Percentiles rank a stretch among this genome's conserved stretches.
These are phyloP conservation scores for Trichoderma asperellum DNA, from an alignment of 2,329 filamentous ascomycete species.

Conservation along the genomic window DNA sequence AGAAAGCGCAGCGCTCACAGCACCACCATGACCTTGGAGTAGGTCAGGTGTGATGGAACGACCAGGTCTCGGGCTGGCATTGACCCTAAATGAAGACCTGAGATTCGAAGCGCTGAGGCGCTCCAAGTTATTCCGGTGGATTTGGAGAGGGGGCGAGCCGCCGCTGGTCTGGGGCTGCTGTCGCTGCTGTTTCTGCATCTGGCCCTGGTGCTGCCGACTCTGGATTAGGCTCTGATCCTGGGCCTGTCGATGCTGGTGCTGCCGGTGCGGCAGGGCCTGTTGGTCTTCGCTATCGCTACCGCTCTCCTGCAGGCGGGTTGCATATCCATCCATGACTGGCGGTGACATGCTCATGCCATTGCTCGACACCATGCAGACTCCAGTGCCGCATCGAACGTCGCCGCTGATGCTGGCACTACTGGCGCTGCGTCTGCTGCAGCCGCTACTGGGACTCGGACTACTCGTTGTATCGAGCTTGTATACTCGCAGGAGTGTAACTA, in stretches of 20 bases:
- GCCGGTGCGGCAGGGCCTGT: constrained; percentile 42
- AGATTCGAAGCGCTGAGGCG: constrained; percentile 43
- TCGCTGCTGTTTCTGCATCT: constrained; percentile 27
- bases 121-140: constrained; percentile 41
- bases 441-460: neutral
- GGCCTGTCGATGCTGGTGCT: constrained; percentile 37
- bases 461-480: neutral
- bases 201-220: constrained; percentile 29
- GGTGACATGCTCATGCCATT: constrained; percentile 52
- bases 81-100: constrained; percentile 42
- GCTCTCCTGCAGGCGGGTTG: constrained; percentile 42
- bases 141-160: constrained; percentile 35
- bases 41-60: constrained; percentile 70
- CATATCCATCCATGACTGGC: constrained; percentile 50
- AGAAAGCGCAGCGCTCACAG: constrained; percentile 32
- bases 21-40: constrained; percentile 42
- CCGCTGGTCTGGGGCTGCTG: constrained; percentile 21
- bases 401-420: neutral
- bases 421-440: neutral
- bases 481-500: neutral
- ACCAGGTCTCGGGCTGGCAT: constrained; percentile 47
- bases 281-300: constrained; percentile 42
- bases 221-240: constrained; percentile 32
- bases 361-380: constrained; percentile 45
- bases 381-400: constrained; percentile 40